Evolutionary conservation across 1,139 yeast species (phyloP), one percentile per base, ranked within the genome.

Genomic region (Candida labiduridarum): DNA sequence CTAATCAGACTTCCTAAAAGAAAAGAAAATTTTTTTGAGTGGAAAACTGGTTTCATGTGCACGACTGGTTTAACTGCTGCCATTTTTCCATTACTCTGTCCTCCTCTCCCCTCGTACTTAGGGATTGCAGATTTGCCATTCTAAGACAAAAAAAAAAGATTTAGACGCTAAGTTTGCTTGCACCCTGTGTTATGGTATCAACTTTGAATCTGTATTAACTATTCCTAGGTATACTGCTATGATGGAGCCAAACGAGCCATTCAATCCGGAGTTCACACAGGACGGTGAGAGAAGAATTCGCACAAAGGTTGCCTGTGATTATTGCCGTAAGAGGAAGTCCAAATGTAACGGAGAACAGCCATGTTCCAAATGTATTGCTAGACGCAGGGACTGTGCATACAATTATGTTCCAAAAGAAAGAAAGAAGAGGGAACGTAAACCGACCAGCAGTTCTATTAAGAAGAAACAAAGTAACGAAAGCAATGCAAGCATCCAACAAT

Each of bases 301-400:
- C 6, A 70, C 73, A 38, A 64, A 83, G 46, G 78, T 76, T 0
- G 86, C 86, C 2, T 82, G 86, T 58, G 84, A 80, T 52, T 68
- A 70, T 12, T 81, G 84, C 57, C 67, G 84, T 4, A 54, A 64
- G 31, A 75, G 78, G 57, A 80, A 80, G 58, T 70, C 79, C 48
- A 79, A 78, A 56, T 80, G 85, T 59, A 71, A 77, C 58, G 84
- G 84, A 1, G 65, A 64, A 6, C 56, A 55, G 8, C 80, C 81
- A 2, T 79, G 85, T 56, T 52, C 59, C 5, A 75, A 76, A 49
- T 80, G 85, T 60, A 51, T 69, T 59, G 56, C 53, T 46, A 55
- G 59, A 14, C 65, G 61, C 10, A 35, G 60, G 2, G 49, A 57
- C 4, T 72, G 77, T 53, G 57, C 58, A 27, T 72, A 71, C 50